phyloP scores from a whole-genome alignment of 108 stramenopile species.

The Pseudonitzschia pungens region DNA sequence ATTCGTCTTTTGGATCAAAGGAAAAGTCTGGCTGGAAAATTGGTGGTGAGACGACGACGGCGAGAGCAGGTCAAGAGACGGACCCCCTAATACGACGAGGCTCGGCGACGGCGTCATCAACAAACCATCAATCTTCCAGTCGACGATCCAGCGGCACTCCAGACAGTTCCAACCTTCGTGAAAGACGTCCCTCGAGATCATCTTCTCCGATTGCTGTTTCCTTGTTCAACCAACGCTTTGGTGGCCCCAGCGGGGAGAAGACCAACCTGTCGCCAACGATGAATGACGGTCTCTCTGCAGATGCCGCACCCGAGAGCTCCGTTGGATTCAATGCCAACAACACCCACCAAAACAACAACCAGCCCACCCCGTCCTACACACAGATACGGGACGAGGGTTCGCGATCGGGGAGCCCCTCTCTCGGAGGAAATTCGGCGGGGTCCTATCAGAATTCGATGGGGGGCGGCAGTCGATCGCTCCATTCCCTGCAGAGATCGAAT shows the following conservation, averaged over 20 bases:
- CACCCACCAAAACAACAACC: constrained; percentile 1
- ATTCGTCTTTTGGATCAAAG: constrained; percentile 17
- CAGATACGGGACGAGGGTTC: constrained; percentile 12
- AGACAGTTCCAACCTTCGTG: constrained; percentile 17
- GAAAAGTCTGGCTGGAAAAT: constrained; percentile 33
- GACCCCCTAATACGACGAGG: constrained; percentile 25
- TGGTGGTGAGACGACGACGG: constrained; percentile 15
- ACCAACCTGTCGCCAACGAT: neutral
- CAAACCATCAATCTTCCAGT: constrained; percentile 16
- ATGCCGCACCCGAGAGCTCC: neutral
- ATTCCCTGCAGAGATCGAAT: constrained; percentile 21
- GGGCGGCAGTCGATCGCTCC: constrained; percentile 26
- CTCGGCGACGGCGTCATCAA: constrained; percentile 15
- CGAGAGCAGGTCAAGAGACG: constrained; percentile 25
- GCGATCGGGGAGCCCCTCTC: constrained; percentile 2
- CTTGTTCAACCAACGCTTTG: constrained; percentile 12
- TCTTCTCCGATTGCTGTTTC: constrained; percentile 16
- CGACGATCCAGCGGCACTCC: constrained; percentile 19
- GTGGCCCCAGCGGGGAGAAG: constrained; percentile 4
- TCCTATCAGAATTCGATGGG: constrained; percentile 26
- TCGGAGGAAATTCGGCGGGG: constrained; percentile 8
- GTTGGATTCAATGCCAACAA: neutral
- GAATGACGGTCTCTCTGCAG: neutral
- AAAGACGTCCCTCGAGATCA: constrained; percentile 9
- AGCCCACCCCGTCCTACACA: constrained; percentile 18